phyloP scores from a whole-genome alignment of 2,329 filamentous ascomycete genomes.

The Colletotrichum higginsianum region DNA sequence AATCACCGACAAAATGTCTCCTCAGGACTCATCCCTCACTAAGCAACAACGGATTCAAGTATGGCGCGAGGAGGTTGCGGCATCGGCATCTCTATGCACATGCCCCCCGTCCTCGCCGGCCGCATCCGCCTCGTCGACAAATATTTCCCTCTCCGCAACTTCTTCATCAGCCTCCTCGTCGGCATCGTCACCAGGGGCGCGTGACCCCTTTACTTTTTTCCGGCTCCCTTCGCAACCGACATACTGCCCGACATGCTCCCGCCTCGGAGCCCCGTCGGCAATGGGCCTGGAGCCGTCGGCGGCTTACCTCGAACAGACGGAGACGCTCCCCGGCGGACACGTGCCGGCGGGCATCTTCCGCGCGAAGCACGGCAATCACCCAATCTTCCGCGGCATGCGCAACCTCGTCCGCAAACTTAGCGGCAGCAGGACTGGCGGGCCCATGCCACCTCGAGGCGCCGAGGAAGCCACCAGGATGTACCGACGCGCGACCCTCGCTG shows the following conservation, averaged over 20 bases:
- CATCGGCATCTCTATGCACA: conserved; percentile 52
- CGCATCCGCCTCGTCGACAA: conserved; percentile 45
- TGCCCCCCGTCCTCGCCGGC: conserved; percentile 51
- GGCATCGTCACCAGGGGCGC: conserved; percentile 24
- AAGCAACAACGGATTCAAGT: conserved; percentile 58
- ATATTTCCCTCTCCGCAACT: conserved; percentile 44
- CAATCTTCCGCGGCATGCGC: conserved; percentile 39
- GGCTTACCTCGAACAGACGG: conserved; percentile 25
- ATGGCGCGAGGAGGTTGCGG: conserved; percentile 66
- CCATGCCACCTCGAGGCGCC: conserved; percentile 33
- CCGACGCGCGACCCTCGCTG: conserved; percentile 29
- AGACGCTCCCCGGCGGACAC: conserved; percentile 15
- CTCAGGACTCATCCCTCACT: conserved; percentile 15
- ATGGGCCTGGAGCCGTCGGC: conserved; percentile 33
- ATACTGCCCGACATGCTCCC: conserved; percentile 37
- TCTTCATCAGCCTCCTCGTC: conserved; percentile 45
- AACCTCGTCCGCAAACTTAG: conserved; percentile 39
- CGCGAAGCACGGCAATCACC: conserved; percentile 31
- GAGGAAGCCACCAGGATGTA: conserved; percentile 40
- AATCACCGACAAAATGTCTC: conserved; percentile 25
- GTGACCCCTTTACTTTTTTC: conserved; percentile 41
- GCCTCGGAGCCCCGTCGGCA: conserved; percentile 37
- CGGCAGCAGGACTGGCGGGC: conserved; percentile 29
- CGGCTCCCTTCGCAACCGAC: conserved; percentile 36
- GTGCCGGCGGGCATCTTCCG: conserved; percentile 23